Evolutionary conservation across 176 grass and related monocot genomes (phyloP).

Genomic region (Juncus effusus): DNA sequence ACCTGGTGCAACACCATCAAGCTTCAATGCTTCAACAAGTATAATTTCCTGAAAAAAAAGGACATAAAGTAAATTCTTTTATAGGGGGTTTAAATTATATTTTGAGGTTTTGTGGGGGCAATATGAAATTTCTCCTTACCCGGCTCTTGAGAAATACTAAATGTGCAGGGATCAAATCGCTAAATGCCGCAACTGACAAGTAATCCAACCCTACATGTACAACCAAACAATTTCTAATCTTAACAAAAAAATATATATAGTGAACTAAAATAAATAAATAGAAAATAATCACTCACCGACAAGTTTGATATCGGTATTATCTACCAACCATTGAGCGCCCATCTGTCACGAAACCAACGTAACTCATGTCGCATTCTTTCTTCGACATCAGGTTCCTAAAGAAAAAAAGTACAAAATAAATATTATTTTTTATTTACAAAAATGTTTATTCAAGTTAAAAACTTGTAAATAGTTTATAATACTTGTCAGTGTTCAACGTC

Average conservation of each 20-base stretch:
- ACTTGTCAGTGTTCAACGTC: conserved; percentile 85
- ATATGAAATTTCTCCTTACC: conserved; percentile 33
- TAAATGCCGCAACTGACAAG: conserved; percentile 71
- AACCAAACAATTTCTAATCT: too few relatives aligned
- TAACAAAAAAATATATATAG: too few relatives aligned
- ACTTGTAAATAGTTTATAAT: not conserved
- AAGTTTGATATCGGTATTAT: conserved; percentile 90
- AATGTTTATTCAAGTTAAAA: not conserved
- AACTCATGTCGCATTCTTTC: conserved; percentile 59
- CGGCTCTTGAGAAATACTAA: conserved; percentile 70
- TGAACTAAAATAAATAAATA: not conserved
- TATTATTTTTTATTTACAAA: not conserved
- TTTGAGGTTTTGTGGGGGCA: too few relatives aligned
- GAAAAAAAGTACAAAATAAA: not conserved
- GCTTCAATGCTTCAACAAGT: conserved; percentile 63
- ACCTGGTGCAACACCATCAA: conserved; percentile 56
- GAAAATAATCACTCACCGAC: conserved; percentile 47
- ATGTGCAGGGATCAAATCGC: conserved; percentile 68
- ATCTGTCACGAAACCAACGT: conserved; percentile 71
- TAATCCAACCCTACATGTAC: conserved; percentile 56
- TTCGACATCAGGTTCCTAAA: conserved; percentile 78
- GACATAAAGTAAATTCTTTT: not conserved
- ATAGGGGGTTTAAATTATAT: too few relatives aligned
- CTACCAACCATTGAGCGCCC: conserved; percentile 79
- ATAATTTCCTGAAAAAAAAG: conserved; percentile 43